These are phyloP conservation scores for Corylus americana DNA, from an alignment of 306 rosid genomes.

Conservation along the genomic window DNA sequence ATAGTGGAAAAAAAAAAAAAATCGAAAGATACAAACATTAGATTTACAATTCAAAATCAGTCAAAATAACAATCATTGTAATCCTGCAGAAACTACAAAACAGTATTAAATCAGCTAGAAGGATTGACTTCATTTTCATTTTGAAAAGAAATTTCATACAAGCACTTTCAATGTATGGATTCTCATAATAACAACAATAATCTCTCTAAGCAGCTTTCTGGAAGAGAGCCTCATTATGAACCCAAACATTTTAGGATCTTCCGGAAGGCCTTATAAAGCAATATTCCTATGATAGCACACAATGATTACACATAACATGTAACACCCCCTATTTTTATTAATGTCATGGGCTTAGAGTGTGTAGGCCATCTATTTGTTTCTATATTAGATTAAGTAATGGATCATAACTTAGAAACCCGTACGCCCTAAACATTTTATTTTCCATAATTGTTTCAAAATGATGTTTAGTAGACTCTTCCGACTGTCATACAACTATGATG, in stretches of 20 bases:
- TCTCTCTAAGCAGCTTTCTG: background rate
- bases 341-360: too few relatives aligned
- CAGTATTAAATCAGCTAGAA: background rate
- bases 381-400: too few relatives aligned
- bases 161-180: background rate
- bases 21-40: conserved; percentile 1
- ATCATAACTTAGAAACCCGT: too few relatives aligned
- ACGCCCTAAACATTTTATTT: too few relatives aligned
- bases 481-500: too few relatives aligned
- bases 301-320: background rate
- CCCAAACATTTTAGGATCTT: background rate
- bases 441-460: too few relatives aligned
- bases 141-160: background rate
- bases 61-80: background rate
- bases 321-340: too few relatives aligned
- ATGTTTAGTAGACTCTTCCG: too few relatives aligned
- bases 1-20: background rate
- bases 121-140: background rate
- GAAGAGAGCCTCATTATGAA: background rate
- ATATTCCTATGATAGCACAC: background rate
- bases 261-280: background rate
- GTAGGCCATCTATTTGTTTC: too few relatives aligned
- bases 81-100: background rate
- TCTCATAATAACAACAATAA: background rate
- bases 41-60: background rate